Base-by-base conservation (phyloP, 371 early-diverging fungal genomes). In the Haplosporangium sp. region DNA sequence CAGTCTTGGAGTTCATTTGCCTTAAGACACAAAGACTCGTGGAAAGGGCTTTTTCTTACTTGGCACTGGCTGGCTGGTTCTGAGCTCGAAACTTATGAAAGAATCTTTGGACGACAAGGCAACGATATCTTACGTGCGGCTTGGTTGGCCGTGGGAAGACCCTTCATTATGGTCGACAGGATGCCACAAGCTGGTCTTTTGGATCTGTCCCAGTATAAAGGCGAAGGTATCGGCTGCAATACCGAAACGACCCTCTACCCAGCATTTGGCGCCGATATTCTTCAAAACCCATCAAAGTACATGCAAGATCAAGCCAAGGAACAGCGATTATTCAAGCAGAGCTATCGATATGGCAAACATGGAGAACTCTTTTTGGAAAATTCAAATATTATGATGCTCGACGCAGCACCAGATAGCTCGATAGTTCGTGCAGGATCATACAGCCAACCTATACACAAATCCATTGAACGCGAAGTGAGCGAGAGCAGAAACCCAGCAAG, bases 1-100 rank as follows among this genome's bases (percentile, higher is more conserved):
- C 81, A 81, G 42, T 71, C 81, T n/a, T 81, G 81, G 81, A 74
- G 72, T 39, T 56, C 69, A 11, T 61, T 81, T 44, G 81, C 75
- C 0, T 20, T 81, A n/a, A 67, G 59, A 27, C 81, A 81, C 74
- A 74, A 74, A 55, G 75, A 81, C 17, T 48, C 81, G 2, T 81
- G 81, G 81, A 81, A 81, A 63, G 69, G 75, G 7, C 75, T 81
- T 39, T 81, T 62, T 72, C 35, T 81, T 38, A 69, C 81, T 19
- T 81, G 81, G 81, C 48, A 71, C 15, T 81, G 81, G 81, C 63
- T 81, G 52, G 63, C 81, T 1, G 71, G 75, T 0, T 19, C 53
- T 0, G 72, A 74, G 0, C 45, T 57, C n/a, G 45, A 39, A 4
- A 48, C 38, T 17, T 81, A 71, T 37, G 69, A 71, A 15, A 35